Evolutionary conservation across 2,329 filamentous ascomycete genomes (phyloP), one percentile per base, ranked within the genome.

Genomic region (Scedosporium apiospermum): DNA sequence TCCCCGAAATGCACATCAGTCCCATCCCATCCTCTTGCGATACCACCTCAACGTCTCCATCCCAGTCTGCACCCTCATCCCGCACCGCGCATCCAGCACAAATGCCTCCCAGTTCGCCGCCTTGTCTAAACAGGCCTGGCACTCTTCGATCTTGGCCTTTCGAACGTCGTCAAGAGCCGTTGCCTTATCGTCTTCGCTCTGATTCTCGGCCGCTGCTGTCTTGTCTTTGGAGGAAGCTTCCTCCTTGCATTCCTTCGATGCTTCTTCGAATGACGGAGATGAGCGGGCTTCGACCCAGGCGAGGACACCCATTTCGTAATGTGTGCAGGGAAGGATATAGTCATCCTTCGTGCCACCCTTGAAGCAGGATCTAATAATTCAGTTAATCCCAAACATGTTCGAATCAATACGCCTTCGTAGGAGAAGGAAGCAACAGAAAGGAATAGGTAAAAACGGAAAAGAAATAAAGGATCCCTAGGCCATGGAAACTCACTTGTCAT

Each of bases 231-330:
- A 16, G 6, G 51, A 23, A 9, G 3, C 14, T n/a, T 60, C 27
- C 6, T 38, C n/a, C 12, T 41, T 23, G 6, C 18, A 23, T 18
- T 12, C 10, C 46, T 9, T 18, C 21, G 14, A 44, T 34, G 58
- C 26, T 21, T 59, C 57, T 26, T 57, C 21, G 34, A 38, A 38
- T n/a, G 21, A 23, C 3, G 18, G 10, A 7, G 77, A 73, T 34
- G 75, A 71, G 67, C 77, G 80, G 61, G 78, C 80, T 69, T 93
- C 88, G 63, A 83, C 80, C 93, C 93, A 99, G 1, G 88, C 78
- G 62, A 90, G 85, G 6, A 89, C 91, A 0, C 87, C 92, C 78
- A 95, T 85, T 75, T 99, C 95, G 73, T 97, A 97, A 67, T 91
- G 81, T 1, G 89, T 91, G 0, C 87, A 85, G 0, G 93, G 90